Evolutionary conservation across 345 rosid genomes (phyloP).

Genomic region (Hibiscus syriacus): DNA sequence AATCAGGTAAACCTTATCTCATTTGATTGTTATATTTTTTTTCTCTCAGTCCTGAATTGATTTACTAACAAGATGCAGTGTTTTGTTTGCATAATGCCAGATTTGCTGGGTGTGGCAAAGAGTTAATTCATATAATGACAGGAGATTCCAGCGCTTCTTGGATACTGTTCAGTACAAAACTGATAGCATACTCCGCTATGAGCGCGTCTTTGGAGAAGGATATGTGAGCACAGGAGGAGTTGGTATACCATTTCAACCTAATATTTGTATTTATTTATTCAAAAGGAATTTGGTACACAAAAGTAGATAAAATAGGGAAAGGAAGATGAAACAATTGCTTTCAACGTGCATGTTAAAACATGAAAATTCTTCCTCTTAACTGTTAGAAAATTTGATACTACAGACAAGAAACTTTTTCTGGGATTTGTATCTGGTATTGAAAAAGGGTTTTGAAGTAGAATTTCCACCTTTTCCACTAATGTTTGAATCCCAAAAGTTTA

Average conservation of each 20-base stretch:
- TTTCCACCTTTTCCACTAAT: conserved; percentile 6
- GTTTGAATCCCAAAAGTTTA: not conserved
- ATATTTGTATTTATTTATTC: not conserved
- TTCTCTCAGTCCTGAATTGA: not conserved
- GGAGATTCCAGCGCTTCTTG: not conserved
- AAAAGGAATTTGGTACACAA: not conserved
- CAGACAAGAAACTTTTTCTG: not conserved
- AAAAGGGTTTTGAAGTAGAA: not conserved
- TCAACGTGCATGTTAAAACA: not conserved
- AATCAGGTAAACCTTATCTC: not conserved
- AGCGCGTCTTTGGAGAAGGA: not conserved
- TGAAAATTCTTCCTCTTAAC: not conserved
- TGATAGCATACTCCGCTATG: not conserved
- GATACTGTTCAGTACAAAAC: not conserved
- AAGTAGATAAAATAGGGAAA: not conserved
- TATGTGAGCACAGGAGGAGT: not conserved
- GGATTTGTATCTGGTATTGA: not conserved
- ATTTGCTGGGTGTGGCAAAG: not conserved
- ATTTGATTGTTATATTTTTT: not conserved
- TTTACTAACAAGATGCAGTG: not conserved
- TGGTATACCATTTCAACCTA: not conserved
- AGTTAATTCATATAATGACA: not conserved
- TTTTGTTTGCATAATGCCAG: not conserved
- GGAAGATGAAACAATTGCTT: not conserved
- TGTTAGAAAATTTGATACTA: not conserved